Evolutionary conservation across 306 rosid species (phyloP), one percentile per base, ranked within the genome.

Genomic region (Lathyrus oleraceus): DNA sequence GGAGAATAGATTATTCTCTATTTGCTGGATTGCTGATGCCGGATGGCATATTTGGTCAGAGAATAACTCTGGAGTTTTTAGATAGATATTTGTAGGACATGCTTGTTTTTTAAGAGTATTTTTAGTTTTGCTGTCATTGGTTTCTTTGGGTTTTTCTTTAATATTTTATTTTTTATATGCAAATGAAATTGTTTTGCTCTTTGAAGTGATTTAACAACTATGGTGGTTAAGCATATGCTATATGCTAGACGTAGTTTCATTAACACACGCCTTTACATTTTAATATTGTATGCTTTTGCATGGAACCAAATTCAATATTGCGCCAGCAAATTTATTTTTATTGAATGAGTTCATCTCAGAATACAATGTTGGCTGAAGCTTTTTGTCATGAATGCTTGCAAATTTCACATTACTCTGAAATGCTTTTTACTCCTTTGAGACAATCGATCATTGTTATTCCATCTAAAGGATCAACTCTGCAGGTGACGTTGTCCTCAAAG

Each of bases 401-500:
- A 47, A 48, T 48, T 67, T 61, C 20, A 61, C 66, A n/a, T 47
- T 20, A 38, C 45, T 60, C 13, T 7, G 10, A 64, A 71, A n/a
- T 49, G 39, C 35, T 20, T 51, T 71, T 16, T 35, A 65, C 25
- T 61, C 75, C 30, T 13, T 45, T 44, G 23, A 44, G 40, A 45
- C 27, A 69, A 65, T 40, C 74, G 80, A 17, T 58, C 63, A 17
- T 5, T 71, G 38, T 67, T 63, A 65, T 70, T 72, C 73, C 40
- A 77, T 61, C 71, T 36, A 70, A 73, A 74, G 72, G 16, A 48
- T 35, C 78, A 74, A 69, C 54, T 65, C 67, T 77, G 58, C 85
- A 94, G 99, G 99, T 52, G 97, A 94, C 67, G 99, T 94, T 42
- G 95, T 94, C 77, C 96, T 94, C 65, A 94, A 87, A 76, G 99